A percentile compares a stretch with the other conserved stretches of the same genome.
Conservation (phyloP, 768 basidiomycete genomes). For the Panaeolus papilionaceus region DNA sequence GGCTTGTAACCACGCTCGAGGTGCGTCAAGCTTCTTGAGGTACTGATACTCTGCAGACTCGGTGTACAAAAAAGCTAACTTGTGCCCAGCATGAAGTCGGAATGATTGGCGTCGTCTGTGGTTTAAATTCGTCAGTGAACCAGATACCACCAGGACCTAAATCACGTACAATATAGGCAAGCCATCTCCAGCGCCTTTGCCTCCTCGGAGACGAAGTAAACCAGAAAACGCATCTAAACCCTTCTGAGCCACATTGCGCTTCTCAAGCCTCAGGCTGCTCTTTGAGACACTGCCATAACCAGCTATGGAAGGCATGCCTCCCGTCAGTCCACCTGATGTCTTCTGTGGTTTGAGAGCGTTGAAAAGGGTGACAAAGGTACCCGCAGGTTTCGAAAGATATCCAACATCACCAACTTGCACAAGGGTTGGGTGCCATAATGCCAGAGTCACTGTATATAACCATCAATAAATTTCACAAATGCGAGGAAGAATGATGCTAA, state of each 20-base stretch:
- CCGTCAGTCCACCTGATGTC: slow-evolving; percentile 44
- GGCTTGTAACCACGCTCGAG: slow-evolving; percentile 34
- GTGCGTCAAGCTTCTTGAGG: slow-evolving; percentile 29
- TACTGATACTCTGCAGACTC: slow-evolving; percentile 35
- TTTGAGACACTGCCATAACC: slow-evolving; percentile 62
- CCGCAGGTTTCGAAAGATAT: slow-evolving; percentile 71
- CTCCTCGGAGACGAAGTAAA: slow-evolving; percentile 49
- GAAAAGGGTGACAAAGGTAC: slow-evolving; percentile 74
- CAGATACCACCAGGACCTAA: background rate
- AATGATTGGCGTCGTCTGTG: slow-evolving; percentile 25
- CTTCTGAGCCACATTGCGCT: slow-evolving; percentile 62
- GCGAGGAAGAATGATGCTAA: slow-evolving; percentile 40
- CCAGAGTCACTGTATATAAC: slow-evolving; percentile 55
- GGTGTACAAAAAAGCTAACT: slow-evolving; percentile 29
- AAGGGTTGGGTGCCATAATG: slow-evolving; percentile 72
- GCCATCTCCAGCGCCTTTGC: slow-evolving; percentile 39
- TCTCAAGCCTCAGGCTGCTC: slow-evolving; percentile 56
- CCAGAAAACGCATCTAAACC: slow-evolving; percentile 62
- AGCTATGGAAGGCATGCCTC: slow-evolving; percentile 57
- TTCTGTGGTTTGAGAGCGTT: slow-evolving; percentile 66
- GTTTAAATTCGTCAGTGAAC: background rate
- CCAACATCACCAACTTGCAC: slow-evolving; percentile 78
- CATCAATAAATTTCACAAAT: slow-evolving; percentile 9
- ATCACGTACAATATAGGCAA: slow-evolving; percentile 21
- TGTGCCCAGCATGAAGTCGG: slow-evolving; percentile 27